Conservation (phyloP, 441 rosid species). For the Populus hybrid region DNA sequence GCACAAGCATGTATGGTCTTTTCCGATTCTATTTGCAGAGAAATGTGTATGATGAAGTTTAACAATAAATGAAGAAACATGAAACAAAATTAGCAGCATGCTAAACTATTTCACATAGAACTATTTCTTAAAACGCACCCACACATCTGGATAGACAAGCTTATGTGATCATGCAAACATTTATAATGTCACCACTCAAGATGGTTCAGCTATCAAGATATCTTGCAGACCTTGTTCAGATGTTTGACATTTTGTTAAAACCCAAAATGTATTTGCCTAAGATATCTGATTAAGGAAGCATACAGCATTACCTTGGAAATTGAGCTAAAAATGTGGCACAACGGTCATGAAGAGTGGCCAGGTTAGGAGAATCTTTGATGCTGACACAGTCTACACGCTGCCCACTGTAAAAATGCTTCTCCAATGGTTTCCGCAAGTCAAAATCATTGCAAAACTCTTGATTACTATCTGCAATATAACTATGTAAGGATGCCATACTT, state of each 20-base stretch:
- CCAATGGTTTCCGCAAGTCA: constrained; percentile 94
- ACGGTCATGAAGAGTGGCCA: constrained; percentile 45
- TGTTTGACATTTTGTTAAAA: neutral
- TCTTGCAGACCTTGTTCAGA: neutral
- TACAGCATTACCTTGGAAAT: constrained; percentile 48
- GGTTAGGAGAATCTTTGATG: constrained; percentile 52
- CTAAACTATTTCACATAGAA: neutral
- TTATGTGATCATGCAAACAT: neutral
- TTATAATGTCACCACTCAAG: neutral
- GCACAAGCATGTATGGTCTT: neutral
- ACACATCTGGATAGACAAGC: neutral
- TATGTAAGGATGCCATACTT: neutral
- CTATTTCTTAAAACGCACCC: neutral
- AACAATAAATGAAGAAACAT: neutral
- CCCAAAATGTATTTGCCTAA: neutral
- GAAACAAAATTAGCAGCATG: neutral
- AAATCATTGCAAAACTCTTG: constrained; percentile 71
- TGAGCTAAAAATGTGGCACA: constrained; percentile 61
- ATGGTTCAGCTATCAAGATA: neutral
- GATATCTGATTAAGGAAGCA: constrained; percentile 14
- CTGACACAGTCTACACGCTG: constrained; percentile 68
- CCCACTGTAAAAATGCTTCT: constrained; percentile 60
- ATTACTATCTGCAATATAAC: constrained; percentile 48
- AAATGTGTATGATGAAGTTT: neutral
- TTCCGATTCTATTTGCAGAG: neutral